Percentiles rank a stretch among this genome's conserved stretches.
phyloP scores from a whole-genome alignment of 768 basidiomycete species.

The Boletus reticuloceps region DNA sequence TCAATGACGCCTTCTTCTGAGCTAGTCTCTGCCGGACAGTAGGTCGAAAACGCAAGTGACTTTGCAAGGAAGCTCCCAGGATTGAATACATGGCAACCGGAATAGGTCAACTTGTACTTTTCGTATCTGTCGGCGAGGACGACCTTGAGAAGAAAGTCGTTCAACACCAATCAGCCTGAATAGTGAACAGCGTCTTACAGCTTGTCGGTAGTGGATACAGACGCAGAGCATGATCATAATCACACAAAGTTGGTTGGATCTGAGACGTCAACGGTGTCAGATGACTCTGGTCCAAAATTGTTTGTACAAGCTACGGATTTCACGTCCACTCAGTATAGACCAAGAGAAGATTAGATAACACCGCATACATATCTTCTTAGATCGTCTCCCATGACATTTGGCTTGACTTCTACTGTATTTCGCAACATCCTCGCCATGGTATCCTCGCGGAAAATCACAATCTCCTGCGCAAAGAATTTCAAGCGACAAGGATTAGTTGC shows the following conservation, averaged over 20 bases:
- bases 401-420: constrained; percentile 88
- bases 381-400: constrained; percentile 71
- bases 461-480: constrained; percentile 93
- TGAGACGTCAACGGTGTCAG: constrained; percentile 82
- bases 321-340: not conserved
- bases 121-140: constrained; percentile 96
- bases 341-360: not conserved
- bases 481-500: constrained; percentile 91
- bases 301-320: constrained; percentile 86
- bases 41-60: constrained; percentile 85
- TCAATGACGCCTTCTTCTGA: constrained; percentile 73
- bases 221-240: constrained; percentile 88
- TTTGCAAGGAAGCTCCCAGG: constrained; percentile 89
- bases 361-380: constrained; percentile 81
- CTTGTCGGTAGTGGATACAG: constrained; percentile 93
- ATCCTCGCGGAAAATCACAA: constrained; percentile 92
- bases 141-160: constrained; percentile 46
- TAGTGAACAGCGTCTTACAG: constrained; percentile 49
- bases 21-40: constrained; percentile 79
- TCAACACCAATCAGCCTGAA: constrained; percentile 5
- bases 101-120: constrained; percentile 93
- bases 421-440: constrained; percentile 91
- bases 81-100: constrained; percentile 98
- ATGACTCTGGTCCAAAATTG: constrained; percentile 93
- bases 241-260: constrained; percentile 84